Evolutionary conservation across 2,329 filamentous ascomycete genomes (phyloP).

Genomic region (Hypocreales sp.): DNA sequence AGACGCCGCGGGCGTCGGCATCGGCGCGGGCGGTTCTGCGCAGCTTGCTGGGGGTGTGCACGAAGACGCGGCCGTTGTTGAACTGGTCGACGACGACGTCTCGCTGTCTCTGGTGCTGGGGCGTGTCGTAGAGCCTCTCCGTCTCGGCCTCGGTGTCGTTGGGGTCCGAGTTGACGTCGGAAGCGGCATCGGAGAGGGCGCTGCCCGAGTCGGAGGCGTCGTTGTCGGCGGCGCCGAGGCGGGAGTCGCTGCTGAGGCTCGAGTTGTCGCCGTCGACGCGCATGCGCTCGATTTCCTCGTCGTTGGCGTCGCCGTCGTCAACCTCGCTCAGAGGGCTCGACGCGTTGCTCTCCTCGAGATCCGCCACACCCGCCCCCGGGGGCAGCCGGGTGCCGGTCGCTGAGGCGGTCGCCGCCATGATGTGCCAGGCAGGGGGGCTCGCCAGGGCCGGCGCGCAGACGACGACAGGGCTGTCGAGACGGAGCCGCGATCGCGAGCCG

Average conservation of each 20-base stretch:
- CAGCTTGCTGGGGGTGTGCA: slow-evolving; percentile 65
- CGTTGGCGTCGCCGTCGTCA: slow-evolving; percentile 61
- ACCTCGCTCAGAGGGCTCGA: slow-evolving; percentile 92
- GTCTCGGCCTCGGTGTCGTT: slow-evolving; percentile 81
- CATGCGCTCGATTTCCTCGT: slow-evolving; percentile 50
- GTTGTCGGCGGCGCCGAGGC: slow-evolving; percentile 9
- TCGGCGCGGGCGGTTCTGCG: slow-evolving; percentile 29
- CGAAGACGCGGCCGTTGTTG: slow-evolving; percentile 37
- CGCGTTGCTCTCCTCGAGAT: slow-evolving; percentile 50
- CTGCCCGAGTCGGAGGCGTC: slow-evolving; percentile 31
- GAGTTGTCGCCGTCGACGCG: slow-evolving; percentile 22
- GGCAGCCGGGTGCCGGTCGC: slow-evolving; percentile 33
- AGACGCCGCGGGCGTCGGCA: slow-evolving; percentile 21
- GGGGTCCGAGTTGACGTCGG: slow-evolving; percentile 22
- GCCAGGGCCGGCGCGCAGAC: slow-evolving; percentile 6
- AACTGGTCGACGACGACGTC: slow-evolving; percentile 44
- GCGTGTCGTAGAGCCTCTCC: slow-evolving; percentile 82
- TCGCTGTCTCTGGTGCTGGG: slow-evolving; percentile 47
- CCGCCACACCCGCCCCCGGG: slow-evolving; percentile 18
- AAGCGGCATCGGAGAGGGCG: slow-evolving; percentile 38
- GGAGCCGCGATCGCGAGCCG: no score
- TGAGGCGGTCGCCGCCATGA: slow-evolving; percentile 40
- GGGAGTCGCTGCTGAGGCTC: slow-evolving; percentile 11
- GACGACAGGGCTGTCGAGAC: no score
- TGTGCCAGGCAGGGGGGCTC: no score